Conservation (phyloP, 2,329 filamentous ascomycete species). For the Cladosporium oxysporum region DNA sequence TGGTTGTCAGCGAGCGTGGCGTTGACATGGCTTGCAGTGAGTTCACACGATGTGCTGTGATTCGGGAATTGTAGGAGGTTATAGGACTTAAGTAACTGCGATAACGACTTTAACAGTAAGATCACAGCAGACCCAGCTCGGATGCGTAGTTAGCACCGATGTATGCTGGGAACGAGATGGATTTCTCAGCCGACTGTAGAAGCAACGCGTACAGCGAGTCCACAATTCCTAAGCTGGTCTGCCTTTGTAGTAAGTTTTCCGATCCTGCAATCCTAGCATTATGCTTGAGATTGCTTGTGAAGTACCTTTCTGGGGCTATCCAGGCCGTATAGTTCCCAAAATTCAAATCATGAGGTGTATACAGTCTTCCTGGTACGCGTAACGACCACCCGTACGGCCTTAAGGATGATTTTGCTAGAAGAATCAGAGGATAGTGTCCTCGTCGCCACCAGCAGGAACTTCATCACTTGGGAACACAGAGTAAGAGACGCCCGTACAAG, state of each 20-base stretch:
- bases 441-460: not conserved
- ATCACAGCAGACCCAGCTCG: not conserved
- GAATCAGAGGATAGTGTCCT: not conserved
- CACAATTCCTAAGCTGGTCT: not conserved
- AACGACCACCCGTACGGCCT: no score
- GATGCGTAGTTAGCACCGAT: not conserved
- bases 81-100: not conserved
- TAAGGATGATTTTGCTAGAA: not conserved
- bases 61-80: not conserved
- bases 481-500: not conserved
- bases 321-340: not conserved
- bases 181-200: not conserved
- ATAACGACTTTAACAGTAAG: not conserved
- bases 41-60: not conserved
- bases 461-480: not conserved
- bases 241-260: not conserved
- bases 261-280: not conserved
- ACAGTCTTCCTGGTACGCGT: not conserved
- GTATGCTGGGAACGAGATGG: not conserved
- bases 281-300: not conserved
- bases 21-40: not conserved
- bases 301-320: not conserved
- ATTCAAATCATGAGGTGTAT: not conserved
- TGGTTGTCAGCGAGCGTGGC: not conserved
- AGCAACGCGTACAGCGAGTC: not conserved